Evolutionary conservation across 305 asterid species (phyloP), one percentile per base, ranked within the genome.

Genomic region (Solanum hybrid): DNA sequence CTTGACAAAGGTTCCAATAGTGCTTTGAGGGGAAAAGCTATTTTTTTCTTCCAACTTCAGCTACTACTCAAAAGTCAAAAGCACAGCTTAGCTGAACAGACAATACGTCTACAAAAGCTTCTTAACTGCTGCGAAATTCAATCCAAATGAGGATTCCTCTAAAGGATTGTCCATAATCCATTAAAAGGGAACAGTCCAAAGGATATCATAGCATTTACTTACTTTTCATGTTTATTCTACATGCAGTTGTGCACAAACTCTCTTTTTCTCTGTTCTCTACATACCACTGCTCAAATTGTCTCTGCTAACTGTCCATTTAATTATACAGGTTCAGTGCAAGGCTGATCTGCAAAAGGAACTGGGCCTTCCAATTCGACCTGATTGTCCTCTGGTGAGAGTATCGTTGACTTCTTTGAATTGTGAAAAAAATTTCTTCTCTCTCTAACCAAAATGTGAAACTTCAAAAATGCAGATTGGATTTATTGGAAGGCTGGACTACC

Each of bases 401-500:
- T 77, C 69, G 7, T 32, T 78, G 8, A 37, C 46, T 85, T 31
- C 38, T 85, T 85, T 85, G 87, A 85, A 56, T 31, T 31, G 71
- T 9, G 2, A 31, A 31, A 31, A 56, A 51, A 84, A 16, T 14
- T 40, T 29, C 86, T 75, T 77, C 64, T 22, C 37, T 20, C 85
- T 76, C 86, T 31, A 22, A 73, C 86, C 46, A 51, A 88, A 76
- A 29, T 42, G 22, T 26, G 46, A 6, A 71, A 72, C n/a, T 7
- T 26, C 8, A 17, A 60, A 24, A 88, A 72, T 88, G 26, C 93
- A 97, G 99, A 96, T 97, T 90, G 99, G 99, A 77, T 97, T 97
- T 93, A 95, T 97, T 36, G 99, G 99, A 91, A 94, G 99, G 90
- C 94, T 97, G 66, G 99, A 97, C 92, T 97, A 78, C 92, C 99